Evolutionary conservation across 805 yeast species (phyloP), one percentile per base, ranked within the genome.

Genomic region (Danielia reshetovae): DNA sequence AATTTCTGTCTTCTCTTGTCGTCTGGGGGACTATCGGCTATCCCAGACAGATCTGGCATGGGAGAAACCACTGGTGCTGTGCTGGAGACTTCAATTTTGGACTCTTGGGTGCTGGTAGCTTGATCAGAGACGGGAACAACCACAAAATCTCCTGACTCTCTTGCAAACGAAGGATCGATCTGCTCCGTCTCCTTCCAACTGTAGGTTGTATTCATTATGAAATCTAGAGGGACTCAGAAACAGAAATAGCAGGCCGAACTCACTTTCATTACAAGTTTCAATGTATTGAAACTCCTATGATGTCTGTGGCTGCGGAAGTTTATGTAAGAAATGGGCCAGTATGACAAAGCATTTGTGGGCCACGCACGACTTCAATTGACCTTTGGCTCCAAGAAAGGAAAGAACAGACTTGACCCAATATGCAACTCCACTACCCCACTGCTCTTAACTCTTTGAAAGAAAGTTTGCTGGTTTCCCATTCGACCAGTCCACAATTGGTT

Each of bases 111-210:
- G 9, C 7, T 7, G 9, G 22, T 19, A 19, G 7, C 22, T n/a
- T n/a, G n/a, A n/a, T n/a, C n/a, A n/a, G n/a, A n/a, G 13, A 24
- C 26, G n/a, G 16, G 19, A 4, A 8, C 13, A 5, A 16, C 30
- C 29, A 18, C 29, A 18, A 12, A 23, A 12, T 30, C 37, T 50
- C 54, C 33, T 41, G 52, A 19, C 52, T 56, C 11, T 11, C 59
- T 39, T 6, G 55, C 54, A 40, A 59, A 60, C 11, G 59, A 38
- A 8, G 63, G 60, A 33, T 60, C 64, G 27, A 58, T 57, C 40
- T 55, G 55, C 26, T 40, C 46, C 18, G 34, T 35, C 13, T 34
- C 32, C 14, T 52, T 54, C 28, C 44, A 48, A 29, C 51, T 51
- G 27, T 50, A 57, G 26, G 11, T 16, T 46, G 45, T 27, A 39